A percentile compares a stretch with the other conserved stretches of the same genome.
phyloP scores from a whole-genome alignment of 108 stramenopile species.

The Nitzschia palea region DNA sequence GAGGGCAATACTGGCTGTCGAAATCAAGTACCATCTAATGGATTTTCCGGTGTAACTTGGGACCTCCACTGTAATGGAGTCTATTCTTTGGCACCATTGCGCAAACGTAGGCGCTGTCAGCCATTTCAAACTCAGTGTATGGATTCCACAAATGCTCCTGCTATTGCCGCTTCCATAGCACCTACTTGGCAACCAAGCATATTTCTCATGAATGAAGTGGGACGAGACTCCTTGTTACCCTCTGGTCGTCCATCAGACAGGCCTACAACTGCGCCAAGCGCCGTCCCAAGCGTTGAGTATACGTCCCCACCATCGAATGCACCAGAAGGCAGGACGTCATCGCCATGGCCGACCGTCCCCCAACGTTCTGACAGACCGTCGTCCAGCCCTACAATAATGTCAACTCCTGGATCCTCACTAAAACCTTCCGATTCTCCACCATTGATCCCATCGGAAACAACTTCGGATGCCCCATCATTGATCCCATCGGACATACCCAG shows the following conservation, averaged over 20 bases:
- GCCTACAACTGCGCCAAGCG: not conserved
- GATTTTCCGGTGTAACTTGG: not conserved
- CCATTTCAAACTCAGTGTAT: conserved; percentile 18
- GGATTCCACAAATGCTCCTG: conserved; percentile 1
- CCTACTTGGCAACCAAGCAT: not conserved
- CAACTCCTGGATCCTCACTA: not conserved
- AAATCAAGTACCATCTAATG: not conserved
- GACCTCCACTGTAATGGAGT: conserved; percentile 17
- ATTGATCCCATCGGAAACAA: not conserved
- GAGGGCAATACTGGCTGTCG: conserved; percentile 26
- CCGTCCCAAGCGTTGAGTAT: not conserved
- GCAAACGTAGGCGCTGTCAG: not conserved
- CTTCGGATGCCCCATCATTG: not conserved
- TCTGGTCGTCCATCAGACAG: not conserved
- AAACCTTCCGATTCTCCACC: no score
- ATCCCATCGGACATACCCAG: conserved; percentile 1
- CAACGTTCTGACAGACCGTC: not conserved
- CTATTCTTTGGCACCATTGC: not conserved
- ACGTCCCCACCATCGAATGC: not conserved
- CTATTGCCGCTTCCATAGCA: not conserved
- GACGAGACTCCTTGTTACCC: not conserved
- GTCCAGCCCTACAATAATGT: not conserved
- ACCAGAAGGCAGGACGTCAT: not conserved
- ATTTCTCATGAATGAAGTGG: not conserved
- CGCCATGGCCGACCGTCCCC: not conserved